Evolutionary conservation across 1,284 basidiomycete genomes (phyloP), one percentile per base, ranked within the genome.

Genomic region (Coniferiporia sulphurascens): DNA sequence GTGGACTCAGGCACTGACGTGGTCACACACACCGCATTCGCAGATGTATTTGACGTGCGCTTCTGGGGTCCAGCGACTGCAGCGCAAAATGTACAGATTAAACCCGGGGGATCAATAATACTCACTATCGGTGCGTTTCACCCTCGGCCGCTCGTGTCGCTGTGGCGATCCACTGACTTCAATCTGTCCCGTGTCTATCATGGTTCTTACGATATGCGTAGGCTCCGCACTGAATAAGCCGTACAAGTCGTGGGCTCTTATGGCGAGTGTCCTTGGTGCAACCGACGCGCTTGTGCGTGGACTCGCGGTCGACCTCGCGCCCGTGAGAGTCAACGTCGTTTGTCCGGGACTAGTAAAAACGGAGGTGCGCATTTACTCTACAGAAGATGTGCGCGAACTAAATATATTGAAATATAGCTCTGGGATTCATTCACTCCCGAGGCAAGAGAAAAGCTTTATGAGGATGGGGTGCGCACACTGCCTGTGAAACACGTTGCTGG

Each of bases 301-400:
- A 6, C 59, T 67, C 21, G 65, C 65, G 8, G 60, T 67, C 13
- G 65, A 67, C 43, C 55, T 67, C 15, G 65, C 65, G 17, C 65
- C 65, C 10, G 60, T 64, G 13, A 59, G 65, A 8, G 65, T 67
- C 1, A 67, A 67, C 44, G 54, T 52, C 4, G 55, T 67, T 48
- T 56, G 61, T 52, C 65, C 65, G 3, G 65, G 65, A 13, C 36
- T 56, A 15, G 65, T 66, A 21, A 61, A 62, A 48, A 62, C 61
- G 1, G 58, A 62, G 48, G 61, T 62, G 19, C 4, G 55, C 17
- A 17, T 22, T 48, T 35, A 27, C 27, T 5, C 5, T 5, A 27
- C 27, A 27, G 27, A 27, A 27, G 5, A 2, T 6, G 48, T 49
- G 48, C 12, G 27, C 5, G n/a, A 21, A 49, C 12, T 27, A 3